Evolutionary conservation across 805 yeast genomes (phyloP).

Genomic region (Candida saitoana): DNA sequence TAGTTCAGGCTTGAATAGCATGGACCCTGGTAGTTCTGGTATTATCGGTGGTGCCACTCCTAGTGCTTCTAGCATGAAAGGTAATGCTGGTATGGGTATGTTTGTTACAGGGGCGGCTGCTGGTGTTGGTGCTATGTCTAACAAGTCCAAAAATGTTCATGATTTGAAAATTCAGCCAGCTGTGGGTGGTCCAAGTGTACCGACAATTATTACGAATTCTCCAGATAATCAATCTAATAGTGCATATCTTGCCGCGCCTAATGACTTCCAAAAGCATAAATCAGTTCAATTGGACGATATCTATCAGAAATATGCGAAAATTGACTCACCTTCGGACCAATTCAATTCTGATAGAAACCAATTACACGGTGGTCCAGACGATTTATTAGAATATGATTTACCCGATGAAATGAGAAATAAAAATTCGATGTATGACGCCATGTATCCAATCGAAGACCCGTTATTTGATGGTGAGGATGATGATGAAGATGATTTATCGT

Average conservation of each 20-base stretch:
- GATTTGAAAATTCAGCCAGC: constrained; percentile 12
- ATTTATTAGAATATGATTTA: constrained; percentile 30
- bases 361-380: constrained; percentile 35
- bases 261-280: constrained; percentile 18
- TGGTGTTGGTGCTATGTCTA: constrained; percentile 4
- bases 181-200: constrained; percentile 3
- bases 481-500: constrained; percentile 13
- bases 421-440: constrained; percentile 23
- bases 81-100: too few relatives aligned
- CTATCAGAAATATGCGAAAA: constrained; percentile 38
- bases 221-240: neutral
- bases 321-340: constrained; percentile 38
- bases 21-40: neutral
- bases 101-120: constrained; percentile 3
- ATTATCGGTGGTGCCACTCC: neutral
- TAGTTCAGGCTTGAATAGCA: neutral
- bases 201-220: constrained; percentile 4
- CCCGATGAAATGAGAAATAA: constrained; percentile 26
- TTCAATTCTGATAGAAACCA: constrained; percentile 32
- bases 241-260: neutral
- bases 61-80: neutral
- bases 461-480: constrained; percentile 32
- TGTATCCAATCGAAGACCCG: constrained; percentile 36
- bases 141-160: constrained; percentile 11
- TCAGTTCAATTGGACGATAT: constrained; percentile 41